These are phyloP conservation scores for Boletus rubropictus DNA, from an alignment of 768 basidiomycete species.

Conservation along the genomic window DNA sequence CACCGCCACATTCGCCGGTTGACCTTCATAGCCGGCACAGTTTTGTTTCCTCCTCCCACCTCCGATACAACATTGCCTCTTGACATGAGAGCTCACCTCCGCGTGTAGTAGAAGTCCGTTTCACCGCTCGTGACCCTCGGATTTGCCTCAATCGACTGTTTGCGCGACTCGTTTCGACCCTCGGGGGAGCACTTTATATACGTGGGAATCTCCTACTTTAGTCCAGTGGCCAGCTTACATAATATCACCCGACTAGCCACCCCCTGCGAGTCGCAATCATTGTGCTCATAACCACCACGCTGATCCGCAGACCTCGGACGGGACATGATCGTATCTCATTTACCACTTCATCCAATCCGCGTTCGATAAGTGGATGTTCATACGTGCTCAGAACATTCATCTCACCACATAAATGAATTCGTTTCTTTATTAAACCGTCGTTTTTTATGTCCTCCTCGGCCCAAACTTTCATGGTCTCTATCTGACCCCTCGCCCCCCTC, in stretches of 20 bases:
- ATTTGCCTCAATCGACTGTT: background rate
- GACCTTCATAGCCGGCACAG: conserved; percentile 2
- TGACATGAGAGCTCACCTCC: background rate
- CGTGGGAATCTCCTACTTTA: background rate
- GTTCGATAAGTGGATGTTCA: background rate
- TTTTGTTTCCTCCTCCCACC: background rate
- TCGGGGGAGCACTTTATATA: background rate
- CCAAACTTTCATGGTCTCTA: background rate
- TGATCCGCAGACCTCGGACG: background rate
- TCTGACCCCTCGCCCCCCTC: background rate
- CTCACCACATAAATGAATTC: background rate
- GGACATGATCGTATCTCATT: background rate
- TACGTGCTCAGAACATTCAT: no score
- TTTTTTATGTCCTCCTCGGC: background rate
- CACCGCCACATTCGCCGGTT: background rate
- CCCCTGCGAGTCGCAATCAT: background rate
- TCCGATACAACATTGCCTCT: background rate
- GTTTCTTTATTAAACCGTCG: background rate
- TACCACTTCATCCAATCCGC: background rate
- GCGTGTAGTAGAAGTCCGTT: background rate
- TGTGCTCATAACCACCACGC: background rate
- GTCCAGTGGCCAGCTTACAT: no score
- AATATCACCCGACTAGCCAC: no score
- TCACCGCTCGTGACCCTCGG: background rate
- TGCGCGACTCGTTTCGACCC: background rate